phyloP scores from a whole-genome alignment of 148 eudicot genomes.

The Vaccinium darrowii region DNA sequence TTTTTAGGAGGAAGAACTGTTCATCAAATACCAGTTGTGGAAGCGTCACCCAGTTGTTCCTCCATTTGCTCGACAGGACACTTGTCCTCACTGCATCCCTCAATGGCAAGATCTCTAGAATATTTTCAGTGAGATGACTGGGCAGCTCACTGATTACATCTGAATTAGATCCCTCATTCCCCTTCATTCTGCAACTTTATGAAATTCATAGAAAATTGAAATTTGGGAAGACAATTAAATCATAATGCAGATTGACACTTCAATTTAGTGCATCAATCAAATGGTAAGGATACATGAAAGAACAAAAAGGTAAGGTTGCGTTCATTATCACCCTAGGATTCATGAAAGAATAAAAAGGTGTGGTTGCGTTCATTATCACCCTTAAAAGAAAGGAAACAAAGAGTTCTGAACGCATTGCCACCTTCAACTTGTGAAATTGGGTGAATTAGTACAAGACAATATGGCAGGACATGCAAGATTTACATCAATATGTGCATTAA shows the following conservation, averaged over 20 bases:
- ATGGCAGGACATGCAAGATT: background rate
- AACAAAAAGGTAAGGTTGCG: background rate
- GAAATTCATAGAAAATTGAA: background rate
- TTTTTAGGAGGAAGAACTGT: background rate
- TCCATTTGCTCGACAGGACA: background rate
- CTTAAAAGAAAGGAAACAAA: background rate
- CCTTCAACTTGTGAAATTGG: background rate
- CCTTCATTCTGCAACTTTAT: background rate
- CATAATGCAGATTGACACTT: background rate
- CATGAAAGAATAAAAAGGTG: background rate
- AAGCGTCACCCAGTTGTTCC: background rate
- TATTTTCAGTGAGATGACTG: background rate
- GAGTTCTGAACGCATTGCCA: background rate
- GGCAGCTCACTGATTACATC: background rate
- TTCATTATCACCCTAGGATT: background rate
- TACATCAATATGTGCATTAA: background rate
- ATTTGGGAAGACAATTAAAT: background rate
- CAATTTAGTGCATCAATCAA: background rate
- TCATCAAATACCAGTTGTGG: background rate
- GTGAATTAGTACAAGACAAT: background rate
- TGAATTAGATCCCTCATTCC: background rate
- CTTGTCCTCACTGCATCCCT: background rate
- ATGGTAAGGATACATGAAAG: background rate
- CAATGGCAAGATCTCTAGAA: background rate
- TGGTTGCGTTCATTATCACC: background rate